phyloP scores from a whole-genome alignment of 2,329 filamentous ascomycete genomes.

The Pyricularia sp. region DNA sequence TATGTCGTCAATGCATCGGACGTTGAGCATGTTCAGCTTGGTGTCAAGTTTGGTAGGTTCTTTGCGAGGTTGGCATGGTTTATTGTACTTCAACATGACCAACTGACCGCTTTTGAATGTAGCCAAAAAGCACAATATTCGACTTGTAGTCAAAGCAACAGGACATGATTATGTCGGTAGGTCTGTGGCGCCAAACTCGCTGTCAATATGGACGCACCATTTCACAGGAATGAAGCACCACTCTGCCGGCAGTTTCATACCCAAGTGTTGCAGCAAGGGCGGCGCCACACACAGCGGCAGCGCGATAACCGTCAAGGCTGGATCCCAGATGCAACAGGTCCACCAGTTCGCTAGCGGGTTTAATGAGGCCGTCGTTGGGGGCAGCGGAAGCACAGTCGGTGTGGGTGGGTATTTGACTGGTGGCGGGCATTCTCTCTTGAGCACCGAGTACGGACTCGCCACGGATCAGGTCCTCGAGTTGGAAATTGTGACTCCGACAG shows the following conservation, averaged over 20 bases:
- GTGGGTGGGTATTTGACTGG: conserved; percentile 51
- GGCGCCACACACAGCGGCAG: conserved; percentile 29
- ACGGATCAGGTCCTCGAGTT: conserved; percentile 51
- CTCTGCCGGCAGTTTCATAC: conserved; percentile 24
- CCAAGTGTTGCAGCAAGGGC: conserved; percentile 24
- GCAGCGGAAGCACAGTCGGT: conserved; percentile 43
- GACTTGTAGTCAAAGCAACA: conserved; percentile 11
- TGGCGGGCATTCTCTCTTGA: conserved; percentile 46
- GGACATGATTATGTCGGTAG: conserved; percentile 23
- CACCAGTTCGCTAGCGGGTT: conserved; percentile 32
- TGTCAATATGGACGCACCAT: conserved; percentile 42
- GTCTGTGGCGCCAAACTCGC: conserved; percentile 35
- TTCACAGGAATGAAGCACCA: conserved; percentile 24
- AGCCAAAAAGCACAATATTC: conserved; percentile 14
- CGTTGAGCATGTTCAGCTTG: conserved; percentile 19
- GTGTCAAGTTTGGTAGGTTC: conserved; percentile 31
- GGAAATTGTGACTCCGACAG: conserved; percentile 42
- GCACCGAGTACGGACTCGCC: conserved; percentile 43
- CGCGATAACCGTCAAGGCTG: conserved; percentile 42
- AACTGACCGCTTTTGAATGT: background rate
- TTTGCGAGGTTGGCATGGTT: background rate
- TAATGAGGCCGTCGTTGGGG: conserved; percentile 41
- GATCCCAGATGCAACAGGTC: conserved; percentile 37
- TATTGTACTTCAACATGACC: background rate
- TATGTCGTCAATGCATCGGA: conserved; percentile 29